These are phyloP conservation scores for Trichopus zeylanicus DNA, from an alignment of 116 monocot species.

Conservation along the genomic window DNA sequence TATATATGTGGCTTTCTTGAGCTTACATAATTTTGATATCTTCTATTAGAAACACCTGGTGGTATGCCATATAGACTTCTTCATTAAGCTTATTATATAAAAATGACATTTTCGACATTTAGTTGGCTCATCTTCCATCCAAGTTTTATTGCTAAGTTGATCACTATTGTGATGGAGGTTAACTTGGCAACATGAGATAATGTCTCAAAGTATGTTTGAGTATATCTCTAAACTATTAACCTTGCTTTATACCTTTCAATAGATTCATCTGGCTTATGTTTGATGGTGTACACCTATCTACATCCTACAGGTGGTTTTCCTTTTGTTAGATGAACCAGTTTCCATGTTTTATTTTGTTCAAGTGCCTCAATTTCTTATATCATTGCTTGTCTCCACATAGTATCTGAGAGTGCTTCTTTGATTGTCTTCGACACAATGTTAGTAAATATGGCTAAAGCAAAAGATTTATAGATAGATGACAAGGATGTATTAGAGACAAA, in stretches of 20 bases:
- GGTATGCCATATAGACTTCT: constrained; percentile 8
- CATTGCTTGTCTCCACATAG: background rate
- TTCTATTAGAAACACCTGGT: background rate
- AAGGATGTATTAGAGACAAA: too few species aligned
- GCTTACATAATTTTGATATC: background rate
- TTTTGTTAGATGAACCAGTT: background rate
- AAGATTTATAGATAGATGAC: too few species aligned
- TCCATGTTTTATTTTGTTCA: background rate
- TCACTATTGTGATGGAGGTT: too few species aligned
- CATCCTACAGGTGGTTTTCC: background rate
- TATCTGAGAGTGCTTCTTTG: too few species aligned
- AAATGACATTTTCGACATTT: too few species aligned
- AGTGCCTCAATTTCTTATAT: background rate
- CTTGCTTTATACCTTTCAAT: background rate
- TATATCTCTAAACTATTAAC: background rate
- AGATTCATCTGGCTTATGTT: background rate
- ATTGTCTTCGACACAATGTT: too few species aligned
- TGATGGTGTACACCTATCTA: background rate
- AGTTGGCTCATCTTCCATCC: too few species aligned
- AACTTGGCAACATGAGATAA: too few species aligned
- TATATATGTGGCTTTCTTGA: background rate
- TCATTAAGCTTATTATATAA: constrained; percentile 2
- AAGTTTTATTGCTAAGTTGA: too few species aligned
- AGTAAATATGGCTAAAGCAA: too few species aligned
- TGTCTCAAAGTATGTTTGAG: background rate